Base-by-base conservation (phyloP, 2,329 filamentous ascomycete genomes). In the Arachnomyces sp. region DNA sequence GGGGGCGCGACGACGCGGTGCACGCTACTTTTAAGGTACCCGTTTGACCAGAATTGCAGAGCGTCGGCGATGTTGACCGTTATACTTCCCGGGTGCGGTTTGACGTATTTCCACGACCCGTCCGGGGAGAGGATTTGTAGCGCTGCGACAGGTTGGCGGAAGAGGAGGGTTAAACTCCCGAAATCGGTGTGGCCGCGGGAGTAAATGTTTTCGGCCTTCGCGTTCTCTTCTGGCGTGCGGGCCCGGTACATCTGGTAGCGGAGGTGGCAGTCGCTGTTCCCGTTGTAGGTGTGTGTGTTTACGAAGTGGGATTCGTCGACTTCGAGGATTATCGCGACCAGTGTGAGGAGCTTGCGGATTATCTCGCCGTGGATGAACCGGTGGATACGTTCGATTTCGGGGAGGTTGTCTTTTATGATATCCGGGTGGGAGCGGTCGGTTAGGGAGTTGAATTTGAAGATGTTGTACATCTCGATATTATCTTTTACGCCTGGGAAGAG, bases 301-400 rank as follows among this genome's bases (percentile, higher is more conserved):
- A 74, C 65, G 28, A 81, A 63, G 41, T 72, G 67, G 2, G 78
- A 68, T 50, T 81, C 76, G 28, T 75, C 73, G 0, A 82, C 62
- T 49, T 82, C 68, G 0, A 82, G 66, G 0, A 81, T 64, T 28
- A 79, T 68, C 4, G 78, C 77, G 38, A 81, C 77, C 2, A 82
- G 69, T 1, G 70, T 68, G 7, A 81, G 68, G 0, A 82, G 63
- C 20, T 59, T 60, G 25, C 57, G 52, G 7, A 58, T 53, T 2
- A 60, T 52, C 39, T 59, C 54, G 2, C 46, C 53, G 40, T 60
- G 57, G 16, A 20, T 29, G n/a, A 46, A 56, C 47, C 60, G 64
- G 39, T 63, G 67, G 52, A 81, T 80, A 0, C 49, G 44, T 48
- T 81, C 74, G 39, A 81, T 77, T 44, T 79, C 72, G 0, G 65